phyloP scores from a whole-genome alignment of 2,329 filamentous ascomycete species.

The Aspergillus pseudoviridinutans region DNA sequence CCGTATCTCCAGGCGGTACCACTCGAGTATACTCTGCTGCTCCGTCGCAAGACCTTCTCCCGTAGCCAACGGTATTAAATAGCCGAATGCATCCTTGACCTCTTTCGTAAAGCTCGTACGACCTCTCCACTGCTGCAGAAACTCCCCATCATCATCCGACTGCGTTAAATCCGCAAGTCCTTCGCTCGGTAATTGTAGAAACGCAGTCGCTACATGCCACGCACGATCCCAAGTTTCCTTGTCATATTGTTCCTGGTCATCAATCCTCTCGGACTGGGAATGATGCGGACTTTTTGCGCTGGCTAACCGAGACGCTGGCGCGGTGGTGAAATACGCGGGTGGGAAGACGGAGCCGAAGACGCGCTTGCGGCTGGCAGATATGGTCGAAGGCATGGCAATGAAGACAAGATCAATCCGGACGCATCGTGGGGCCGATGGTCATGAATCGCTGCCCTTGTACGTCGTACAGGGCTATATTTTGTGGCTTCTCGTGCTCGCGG shows the following conservation, averaged over 20 bases:
- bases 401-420: constrained; percentile 2
- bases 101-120: constrained; percentile 25
- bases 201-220: constrained; percentile 40
- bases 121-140: constrained; percentile 29
- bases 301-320: neutral
- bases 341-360: constrained; percentile 44
- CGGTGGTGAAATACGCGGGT: constrained; percentile 30
- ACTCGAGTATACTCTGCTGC: constrained; percentile 33
- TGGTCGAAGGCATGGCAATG: constrained; percentile 23
- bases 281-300: neutral
- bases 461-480: neutral
- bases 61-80: constrained; percentile 23
- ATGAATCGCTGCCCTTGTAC: neutral
- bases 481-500: neutral
- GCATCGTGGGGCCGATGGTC: constrained; percentile 9
- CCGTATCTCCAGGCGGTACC: constrained; percentile 43
- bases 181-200: constrained; percentile 35
- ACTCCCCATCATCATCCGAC: constrained; percentile 22
- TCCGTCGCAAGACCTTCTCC: constrained; percentile 12
- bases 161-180: constrained; percentile 28
- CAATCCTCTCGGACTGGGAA: neutral
- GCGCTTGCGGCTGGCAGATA: constrained; percentile 32
- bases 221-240: constrained; percentile 36
- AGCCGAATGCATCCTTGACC: constrained; percentile 30
- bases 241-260: constrained; percentile 20